Base-by-base conservation (phyloP, 2,329 filamentous ascomycete genomes). In the Pezicula radicicola region DNA sequence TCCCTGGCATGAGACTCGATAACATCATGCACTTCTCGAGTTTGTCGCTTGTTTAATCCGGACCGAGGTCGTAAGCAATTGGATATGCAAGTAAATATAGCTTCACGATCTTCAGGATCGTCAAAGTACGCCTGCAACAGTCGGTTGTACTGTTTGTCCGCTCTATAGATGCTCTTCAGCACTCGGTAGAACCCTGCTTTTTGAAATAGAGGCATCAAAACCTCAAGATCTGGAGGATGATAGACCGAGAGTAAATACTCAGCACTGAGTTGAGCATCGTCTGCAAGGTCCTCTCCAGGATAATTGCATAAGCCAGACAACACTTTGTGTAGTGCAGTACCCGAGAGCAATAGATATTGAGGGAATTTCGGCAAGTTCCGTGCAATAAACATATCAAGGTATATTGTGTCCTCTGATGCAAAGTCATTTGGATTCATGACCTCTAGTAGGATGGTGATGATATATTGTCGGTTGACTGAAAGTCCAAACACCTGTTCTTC, bases 361-460 rank as follows among this genome's bases (percentile, higher is more conserved):
- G 92, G 91, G 64, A 96, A 99, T 68, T 99, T 99, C 3, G 95
- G 90, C 46, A 99, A 74, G 66, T 96, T 99, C 51, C 94, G 85
- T 16, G 94, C 93, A 66, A 99, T 88, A 65, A 99, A 99, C 91
- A 99, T 99, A 70, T 99, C 91, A 42, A 99, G 80, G 69, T 96
- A 99, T 51, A 99, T 89, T 12, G 89, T 92, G 65, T 97, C 91
- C 55, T 88, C 83, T 0, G 85, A 71, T 1, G 84, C 81, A 69
- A 96, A 97, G 44, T 89, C 83, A 4, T 79, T 75, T 1, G 83
- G 74, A 46, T 85, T 88, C 90, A 99, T 96, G 27, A 97, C 87
- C 67, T 96, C 91, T 10, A 96, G 78, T 52, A 99, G 74, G 51
- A 97, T 95, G 44, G 89, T 93, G 58, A 97, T 81, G 54, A 99